Evolutionary conservation across 805 yeast genomes (phyloP).

Genomic region (Sungouiozyma ichnusensis): DNA sequence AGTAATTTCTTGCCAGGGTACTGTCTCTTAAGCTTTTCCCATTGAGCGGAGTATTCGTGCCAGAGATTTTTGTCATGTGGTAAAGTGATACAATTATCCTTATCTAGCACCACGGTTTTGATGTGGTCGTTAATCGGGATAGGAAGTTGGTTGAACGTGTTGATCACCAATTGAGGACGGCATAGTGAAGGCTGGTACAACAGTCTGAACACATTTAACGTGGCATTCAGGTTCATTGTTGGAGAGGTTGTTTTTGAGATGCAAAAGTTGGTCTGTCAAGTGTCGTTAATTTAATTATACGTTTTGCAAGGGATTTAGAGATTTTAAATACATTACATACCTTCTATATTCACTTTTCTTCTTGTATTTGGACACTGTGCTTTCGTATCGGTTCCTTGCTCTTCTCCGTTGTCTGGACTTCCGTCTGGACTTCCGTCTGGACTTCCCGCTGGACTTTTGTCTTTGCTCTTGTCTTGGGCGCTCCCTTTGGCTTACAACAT

Average conservation of each 20-base stretch:
- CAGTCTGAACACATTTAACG: conserved; percentile 53
- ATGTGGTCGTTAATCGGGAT: conserved; percentile 41
- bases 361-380: background rate
- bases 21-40: conserved; percentile 42
- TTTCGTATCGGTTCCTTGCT: background rate
- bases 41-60: conserved; percentile 52
- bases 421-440: background rate
- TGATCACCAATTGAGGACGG: conserved; percentile 48
- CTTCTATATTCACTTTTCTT: background rate
- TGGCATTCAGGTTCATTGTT: conserved; percentile 63
- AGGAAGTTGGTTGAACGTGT: conserved; percentile 50
- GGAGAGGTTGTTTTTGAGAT: background rate
- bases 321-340: background rate
- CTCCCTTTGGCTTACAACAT: background rate
- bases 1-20: conserved; percentile 58
- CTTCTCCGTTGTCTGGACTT: too few species aligned
- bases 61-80: conserved; percentile 73
- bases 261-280: background rate
- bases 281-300: too few species aligned
- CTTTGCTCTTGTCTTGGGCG: background rate
- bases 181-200: conserved; percentile 56
- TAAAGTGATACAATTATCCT: conserved; percentile 89
- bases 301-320: background rate
- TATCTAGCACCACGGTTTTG: conserved; percentile 77
- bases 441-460: background rate